A percentile compares a stretch with the other conserved stretches of the same genome.
phyloP scores from a whole-genome alignment of 164 flowering plant species.

The Sedum album region DNA sequence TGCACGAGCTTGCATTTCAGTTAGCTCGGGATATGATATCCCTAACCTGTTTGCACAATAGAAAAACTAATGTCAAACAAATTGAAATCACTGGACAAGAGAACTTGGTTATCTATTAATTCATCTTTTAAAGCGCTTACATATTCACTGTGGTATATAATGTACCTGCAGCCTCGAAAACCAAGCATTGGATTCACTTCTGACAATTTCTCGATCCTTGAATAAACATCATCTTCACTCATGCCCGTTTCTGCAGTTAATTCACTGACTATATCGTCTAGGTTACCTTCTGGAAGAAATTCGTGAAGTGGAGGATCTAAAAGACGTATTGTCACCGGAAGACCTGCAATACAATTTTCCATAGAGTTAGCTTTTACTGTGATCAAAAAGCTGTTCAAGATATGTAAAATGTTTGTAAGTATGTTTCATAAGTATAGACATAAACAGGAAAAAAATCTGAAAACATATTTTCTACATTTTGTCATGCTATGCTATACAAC shows the following conservation, averaged over 20 bases:
- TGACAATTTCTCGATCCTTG: slow-evolving; percentile 80
- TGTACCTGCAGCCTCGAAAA: slow-evolving; percentile 96
- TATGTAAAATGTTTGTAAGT: no score
- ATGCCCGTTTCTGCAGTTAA: slow-evolving; percentile 73
- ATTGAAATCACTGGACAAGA: background rate
- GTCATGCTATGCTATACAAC: background rate
- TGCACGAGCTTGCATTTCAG: slow-evolving; percentile 97
- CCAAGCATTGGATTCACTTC: slow-evolving; percentile 99
- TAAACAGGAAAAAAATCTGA: no score
- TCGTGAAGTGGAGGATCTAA: slow-evolving; percentile 98
- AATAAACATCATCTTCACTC: slow-evolving; percentile 72
- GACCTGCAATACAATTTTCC: slow-evolving; percentile 42
- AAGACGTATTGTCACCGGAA: slow-evolving; percentile 90
- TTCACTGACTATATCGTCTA: slow-evolving; percentile 70
- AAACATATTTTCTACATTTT: background rate
- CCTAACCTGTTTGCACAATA: slow-evolving; percentile 58
- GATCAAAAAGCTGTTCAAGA: background rate
- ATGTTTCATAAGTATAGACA: no score
- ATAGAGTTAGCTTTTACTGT: background rate
- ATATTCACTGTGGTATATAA: no score
- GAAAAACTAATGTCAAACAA: no score
- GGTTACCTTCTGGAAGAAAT: slow-evolving; percentile 93
- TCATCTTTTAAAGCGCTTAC: no score
- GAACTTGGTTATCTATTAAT: no score
- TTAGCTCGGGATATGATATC: slow-evolving; percentile 88